Conservation (phyloP, 768 basidiomycete species). For the Psilocybe subaeruginosa region DNA sequence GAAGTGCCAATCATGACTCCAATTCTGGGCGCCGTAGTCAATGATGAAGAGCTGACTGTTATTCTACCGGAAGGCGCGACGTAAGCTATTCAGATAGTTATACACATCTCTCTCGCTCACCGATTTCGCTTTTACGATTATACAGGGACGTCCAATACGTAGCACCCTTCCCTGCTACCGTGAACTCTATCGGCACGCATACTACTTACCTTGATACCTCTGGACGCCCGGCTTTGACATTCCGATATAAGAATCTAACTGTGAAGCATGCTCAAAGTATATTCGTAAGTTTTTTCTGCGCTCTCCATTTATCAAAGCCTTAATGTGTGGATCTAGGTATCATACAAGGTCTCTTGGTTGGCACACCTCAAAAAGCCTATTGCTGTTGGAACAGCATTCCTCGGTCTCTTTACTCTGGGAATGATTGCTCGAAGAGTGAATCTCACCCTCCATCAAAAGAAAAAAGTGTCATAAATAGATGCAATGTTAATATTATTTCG, state of each 20-base stretch:
- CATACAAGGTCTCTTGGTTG: slow-evolving; percentile 79
- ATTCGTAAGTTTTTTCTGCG: slow-evolving; percentile 62
- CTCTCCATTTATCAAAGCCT: background rate
- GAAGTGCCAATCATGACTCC: slow-evolving; percentile 86
- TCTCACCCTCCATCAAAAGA: slow-evolving; percentile 48
- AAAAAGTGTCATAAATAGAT: slow-evolving; percentile 33
- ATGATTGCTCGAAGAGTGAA: slow-evolving; percentile 48
- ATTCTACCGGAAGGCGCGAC: slow-evolving; percentile 94
- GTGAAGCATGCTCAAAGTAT: slow-evolving; percentile 80
- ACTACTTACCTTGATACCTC: slow-evolving; percentile 90
- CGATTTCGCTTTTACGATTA: slow-evolving; percentile 1
- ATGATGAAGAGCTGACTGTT: slow-evolving; percentile 78
- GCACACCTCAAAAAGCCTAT: slow-evolving; percentile 90
- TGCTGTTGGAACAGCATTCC: slow-evolving; percentile 72
- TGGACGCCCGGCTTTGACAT: slow-evolving; percentile 79
- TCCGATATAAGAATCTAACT: slow-evolving; percentile 76
- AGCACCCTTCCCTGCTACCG: slow-evolving; percentile 77
- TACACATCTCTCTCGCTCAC: background rate
- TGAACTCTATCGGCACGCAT: slow-evolving; percentile 65
- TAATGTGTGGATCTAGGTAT: slow-evolving; percentile 55
- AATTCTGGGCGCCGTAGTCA: slow-evolving; percentile 78
- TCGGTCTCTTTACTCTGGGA: slow-evolving; percentile 62
- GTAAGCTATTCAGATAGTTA: slow-evolving; percentile 50
- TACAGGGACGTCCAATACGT: slow-evolving; percentile 75
- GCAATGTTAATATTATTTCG: slow-evolving; percentile 15